Evolutionary conservation across 2,329 filamentous ascomycete genomes (phyloP).

Genomic region (Mycosphaerelloides madeirae): DNA sequence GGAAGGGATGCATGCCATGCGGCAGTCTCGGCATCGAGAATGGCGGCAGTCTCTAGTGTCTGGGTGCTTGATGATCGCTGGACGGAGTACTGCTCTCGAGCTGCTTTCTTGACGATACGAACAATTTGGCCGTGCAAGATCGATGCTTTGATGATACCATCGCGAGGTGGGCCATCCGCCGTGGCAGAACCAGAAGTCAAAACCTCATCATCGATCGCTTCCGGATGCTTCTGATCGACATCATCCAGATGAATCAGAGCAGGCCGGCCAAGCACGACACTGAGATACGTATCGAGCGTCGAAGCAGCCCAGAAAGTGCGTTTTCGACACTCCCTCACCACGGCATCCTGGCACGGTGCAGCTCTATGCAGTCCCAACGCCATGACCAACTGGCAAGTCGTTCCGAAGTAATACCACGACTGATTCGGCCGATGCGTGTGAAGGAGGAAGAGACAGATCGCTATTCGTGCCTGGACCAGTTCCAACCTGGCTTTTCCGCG

Average conservation of each 20-base stretch:
- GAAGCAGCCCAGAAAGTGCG: slow-evolving; percentile 37
- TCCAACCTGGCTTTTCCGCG: slow-evolving; percentile 25
- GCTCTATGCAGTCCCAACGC: slow-evolving; percentile 35
- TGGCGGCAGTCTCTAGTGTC: slow-evolving; percentile 31
- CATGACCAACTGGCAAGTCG: slow-evolving; percentile 35
- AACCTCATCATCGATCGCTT: slow-evolving; percentile 29
- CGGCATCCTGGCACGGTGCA: slow-evolving; percentile 14
- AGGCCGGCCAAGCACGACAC: slow-evolving; percentile 36
- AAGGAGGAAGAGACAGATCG: slow-evolving; percentile 38
- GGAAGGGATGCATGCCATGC: slow-evolving; percentile 46
- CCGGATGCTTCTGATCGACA: slow-evolving; percentile 28
- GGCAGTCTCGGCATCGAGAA: slow-evolving; percentile 40
- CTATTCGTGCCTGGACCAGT: slow-evolving; percentile 40
- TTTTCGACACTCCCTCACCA: slow-evolving; percentile 32
- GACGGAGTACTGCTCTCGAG: slow-evolving; percentile 26
- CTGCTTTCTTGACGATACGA: slow-evolving; percentile 26
- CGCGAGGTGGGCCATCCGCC: slow-evolving; percentile 17
- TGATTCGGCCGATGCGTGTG: slow-evolving; percentile 35
- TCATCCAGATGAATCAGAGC: slow-evolving; percentile 34
- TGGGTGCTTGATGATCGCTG: slow-evolving; percentile 16
- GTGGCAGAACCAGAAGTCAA: slow-evolving; percentile 13
- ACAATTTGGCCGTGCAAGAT: slow-evolving; percentile 29
- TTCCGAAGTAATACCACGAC: slow-evolving; percentile 37
- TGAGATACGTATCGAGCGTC: slow-evolving; percentile 39
- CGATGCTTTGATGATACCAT: slow-evolving; percentile 32